Evolutionary conservation across 805 yeast genomes (phyloP), one percentile per base, ranked within the genome.

Genomic region (Ogataea paraovalis): DNA sequence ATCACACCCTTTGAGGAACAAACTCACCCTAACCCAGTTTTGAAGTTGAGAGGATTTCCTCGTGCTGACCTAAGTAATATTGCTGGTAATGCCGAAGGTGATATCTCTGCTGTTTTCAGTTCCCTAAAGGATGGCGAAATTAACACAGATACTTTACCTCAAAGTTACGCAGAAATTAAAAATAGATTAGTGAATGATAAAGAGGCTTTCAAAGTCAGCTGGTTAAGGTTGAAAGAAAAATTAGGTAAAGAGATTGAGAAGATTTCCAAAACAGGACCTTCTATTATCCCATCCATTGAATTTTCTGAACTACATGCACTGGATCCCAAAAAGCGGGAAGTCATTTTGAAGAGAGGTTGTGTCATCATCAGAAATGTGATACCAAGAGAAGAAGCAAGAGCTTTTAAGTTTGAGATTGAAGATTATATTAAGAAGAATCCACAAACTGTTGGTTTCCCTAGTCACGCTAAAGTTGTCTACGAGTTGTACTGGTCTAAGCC

Each of bases 401-500:
- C 30, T 13, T 50, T 21, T 32, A 52, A 55, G n/a, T 47, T 44
- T 16, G 62, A 56, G 12, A 44, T 61, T 33, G 57, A 54, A 9
- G 59, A 57, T 7, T 68, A 64, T 45, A 51, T 66, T 21, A 45
- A 49, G 27, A 50, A 45, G 9, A 63, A 70, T 46, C 70, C 71
- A 1, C 58, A 58, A 39, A 59, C 60, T 1, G 61, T 50, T 14
- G 69, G 68, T 0, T 55, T 51, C 43, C 70, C 72, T 4, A 42
- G 55, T 36, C 47, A 56, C 16, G 45, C 55, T 36, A 25, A 27
- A 20, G 53, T 63, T 45, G 54, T 59, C 41, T 70, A 67, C 47
- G 46, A 51, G 16, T 54, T 71, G 13, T 68, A 67, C 50, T 72
- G 76, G 75, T 61, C 73, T 2, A 62, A 65, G 42, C 53, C 71